Evolutionary conservation across 164 flowering plant genomes (phyloP).

Genomic region (Taxillus chinensis): DNA sequence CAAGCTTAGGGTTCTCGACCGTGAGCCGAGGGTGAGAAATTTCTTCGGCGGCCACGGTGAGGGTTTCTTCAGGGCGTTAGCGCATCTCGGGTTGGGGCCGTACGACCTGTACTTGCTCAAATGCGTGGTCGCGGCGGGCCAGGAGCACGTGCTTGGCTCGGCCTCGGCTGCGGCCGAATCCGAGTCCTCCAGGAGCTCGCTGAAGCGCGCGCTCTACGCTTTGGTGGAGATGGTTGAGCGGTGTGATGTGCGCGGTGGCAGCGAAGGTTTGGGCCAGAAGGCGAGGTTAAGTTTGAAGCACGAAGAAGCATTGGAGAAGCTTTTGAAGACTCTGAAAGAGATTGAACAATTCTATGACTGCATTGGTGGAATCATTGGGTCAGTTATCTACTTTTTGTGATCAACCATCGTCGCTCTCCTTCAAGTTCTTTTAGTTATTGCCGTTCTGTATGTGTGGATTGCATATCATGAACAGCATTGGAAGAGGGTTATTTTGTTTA

Average conservation of each 20-base stretch:
- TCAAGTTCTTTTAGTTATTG: no score
- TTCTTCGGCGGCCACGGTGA: slow-evolving; percentile 21
- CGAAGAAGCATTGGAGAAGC: slow-evolving; percentile 37
- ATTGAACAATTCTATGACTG: slow-evolving; percentile 77
- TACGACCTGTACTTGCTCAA: slow-evolving; percentile 50
- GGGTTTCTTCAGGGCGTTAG: slow-evolving; percentile 27
- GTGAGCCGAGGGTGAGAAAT: slow-evolving; percentile 38
- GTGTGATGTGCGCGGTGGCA: slow-evolving; percentile 29
- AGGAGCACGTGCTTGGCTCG: slow-evolving; percentile 53
- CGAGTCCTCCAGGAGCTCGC: slow-evolving; percentile 22
- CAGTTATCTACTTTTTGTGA: slow-evolving; percentile 2
- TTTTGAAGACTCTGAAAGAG: slow-evolving; percentile 47
- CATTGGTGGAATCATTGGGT: slow-evolving; percentile 97
- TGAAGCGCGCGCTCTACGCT: slow-evolving; percentile 52
- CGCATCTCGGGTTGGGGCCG: slow-evolving; percentile 16
- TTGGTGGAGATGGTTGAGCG: slow-evolving; percentile 67
- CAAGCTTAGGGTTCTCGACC: slow-evolving; percentile 28
- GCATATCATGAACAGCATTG: no score
- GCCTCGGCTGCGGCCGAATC: slow-evolving; percentile 17
- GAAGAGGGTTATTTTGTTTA: no score
- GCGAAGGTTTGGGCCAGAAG: slow-evolving; percentile 8
- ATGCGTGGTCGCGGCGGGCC: slow-evolving; percentile 85
- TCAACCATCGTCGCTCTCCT: background rate
- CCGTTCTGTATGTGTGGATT: no score
- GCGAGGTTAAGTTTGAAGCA: slow-evolving; percentile 12